Percentiles rank a stretch among this genome's conserved stretches.
Evolutionary conservation across 2,329 filamentous ascomycete genomes (phyloP).

Genomic region (Aspergillus fijiensis): DNA sequence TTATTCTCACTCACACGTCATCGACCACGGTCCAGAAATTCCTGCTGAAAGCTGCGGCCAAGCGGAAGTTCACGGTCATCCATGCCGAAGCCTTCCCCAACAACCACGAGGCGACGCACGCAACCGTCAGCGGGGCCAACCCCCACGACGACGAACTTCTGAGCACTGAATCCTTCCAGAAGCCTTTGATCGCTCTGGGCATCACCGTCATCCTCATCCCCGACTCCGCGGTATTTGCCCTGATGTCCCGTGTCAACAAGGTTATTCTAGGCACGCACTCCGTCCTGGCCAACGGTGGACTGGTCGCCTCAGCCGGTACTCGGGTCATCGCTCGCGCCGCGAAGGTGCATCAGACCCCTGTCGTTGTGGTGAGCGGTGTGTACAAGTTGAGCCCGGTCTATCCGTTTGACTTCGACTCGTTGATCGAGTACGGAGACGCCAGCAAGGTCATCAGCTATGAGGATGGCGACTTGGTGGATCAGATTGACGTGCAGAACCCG

Average conservation of each 20-base stretch:
- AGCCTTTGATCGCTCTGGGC: constrained; percentile 73
- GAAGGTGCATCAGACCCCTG: constrained; percentile 75
- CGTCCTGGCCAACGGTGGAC: constrained; percentile 82
- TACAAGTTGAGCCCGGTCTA: constrained; percentile 93
- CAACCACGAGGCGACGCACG: constrained; percentile 64
- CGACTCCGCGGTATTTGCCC: constrained; percentile 82
- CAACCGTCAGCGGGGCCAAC: constrained; percentile 57
- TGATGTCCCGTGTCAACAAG: constrained; percentile 95
- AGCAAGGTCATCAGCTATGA: constrained; percentile 73
- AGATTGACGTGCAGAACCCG: constrained; percentile 74
- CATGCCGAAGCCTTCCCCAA: constrained; percentile 74
- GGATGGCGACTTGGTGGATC: constrained; percentile 75
- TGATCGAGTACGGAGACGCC: constrained; percentile 85
- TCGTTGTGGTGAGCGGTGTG: constrained; percentile 84
- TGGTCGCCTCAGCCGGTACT: constrained; percentile 82
- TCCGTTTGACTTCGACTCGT: constrained; percentile 74
- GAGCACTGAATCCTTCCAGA: constrained; percentile 61
- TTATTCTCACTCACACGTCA: constrained; percentile 84
- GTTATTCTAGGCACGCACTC: constrained; percentile 86
- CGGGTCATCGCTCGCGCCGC: constrained; percentile 81
- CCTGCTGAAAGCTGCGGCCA: constrained; percentile 79
- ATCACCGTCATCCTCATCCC: constrained; percentile 81
- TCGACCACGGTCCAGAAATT: constrained; percentile 87
- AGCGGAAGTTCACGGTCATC: constrained; percentile 88
- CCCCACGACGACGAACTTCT: constrained; percentile 50